Conservation (phyloP, 352 stramenopile genomes). For the Globisporangium mamillatum region DNA sequence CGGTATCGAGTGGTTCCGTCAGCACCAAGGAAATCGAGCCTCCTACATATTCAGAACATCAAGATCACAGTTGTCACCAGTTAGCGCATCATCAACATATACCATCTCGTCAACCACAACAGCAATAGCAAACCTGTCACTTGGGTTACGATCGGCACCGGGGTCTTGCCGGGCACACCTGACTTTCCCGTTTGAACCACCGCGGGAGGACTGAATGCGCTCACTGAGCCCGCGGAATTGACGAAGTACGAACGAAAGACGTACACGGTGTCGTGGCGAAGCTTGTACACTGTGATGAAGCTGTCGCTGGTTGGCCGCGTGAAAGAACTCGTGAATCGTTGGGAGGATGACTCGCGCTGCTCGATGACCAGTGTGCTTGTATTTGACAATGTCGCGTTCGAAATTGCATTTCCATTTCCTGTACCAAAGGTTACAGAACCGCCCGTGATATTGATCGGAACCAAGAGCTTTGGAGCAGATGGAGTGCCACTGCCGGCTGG, state of each 20-base stretch:
- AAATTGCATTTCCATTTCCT: constrained; percentile 7
- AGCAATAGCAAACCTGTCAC: constrained; percentile 34
- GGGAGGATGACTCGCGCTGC: constrained; percentile 28
- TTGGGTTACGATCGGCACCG: constrained; percentile 25
- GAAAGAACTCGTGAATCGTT: constrained; percentile 22
- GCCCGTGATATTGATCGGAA: constrained; percentile 17
- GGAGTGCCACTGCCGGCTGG: background rate
- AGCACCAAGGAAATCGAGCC: constrained; percentile 32
- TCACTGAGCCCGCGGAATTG: constrained; percentile 17
- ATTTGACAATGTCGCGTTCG: background rate
- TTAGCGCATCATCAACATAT: background rate
- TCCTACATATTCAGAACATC: constrained; percentile 15
- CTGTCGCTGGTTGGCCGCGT: constrained; percentile 12
- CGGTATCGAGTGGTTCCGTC: constrained; percentile 37
- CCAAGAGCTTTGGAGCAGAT: constrained; percentile 6
- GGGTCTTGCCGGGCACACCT: constrained; percentile 33
- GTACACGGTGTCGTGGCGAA: constrained; percentile 45
- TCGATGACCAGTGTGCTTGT: constrained; percentile 25
- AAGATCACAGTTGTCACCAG: background rate
- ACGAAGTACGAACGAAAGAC: constrained; percentile 39
- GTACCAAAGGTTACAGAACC: constrained; percentile 23
- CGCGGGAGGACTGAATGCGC: constrained; percentile 25
- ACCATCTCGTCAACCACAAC: background rate
- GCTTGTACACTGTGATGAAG: constrained; percentile 36
- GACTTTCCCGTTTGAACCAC: constrained; percentile 28